Base-by-base conservation (phyloP, 805 yeast genomes). In the Maudiozyma bulderi region DNA sequence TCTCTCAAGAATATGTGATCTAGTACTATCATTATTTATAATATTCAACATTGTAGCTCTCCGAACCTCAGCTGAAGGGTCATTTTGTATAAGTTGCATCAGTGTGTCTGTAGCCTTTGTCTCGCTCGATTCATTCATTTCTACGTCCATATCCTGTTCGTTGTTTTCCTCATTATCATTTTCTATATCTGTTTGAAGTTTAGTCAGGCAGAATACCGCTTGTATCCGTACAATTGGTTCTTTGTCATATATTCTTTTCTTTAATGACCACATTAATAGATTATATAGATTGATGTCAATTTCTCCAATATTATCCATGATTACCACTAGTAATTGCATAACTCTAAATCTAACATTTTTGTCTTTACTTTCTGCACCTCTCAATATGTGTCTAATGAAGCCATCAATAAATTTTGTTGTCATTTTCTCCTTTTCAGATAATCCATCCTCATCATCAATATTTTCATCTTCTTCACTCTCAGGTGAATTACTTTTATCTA, bases 1-100 rank as follows among this genome's bases (percentile, higher is more conserved):
- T 50, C 97, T 75, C 59, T 84, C 93, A 35, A 89, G 68, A 1
- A 88, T 68, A 49, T 71, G 73, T 1, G 83, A 79, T 15, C 78
- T 68, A 0, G 89, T 82, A 1, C 58, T 54, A 3, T 66, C 57
- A 40, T 75, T 75, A 55, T 81, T 82, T 28, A 75, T 79, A 33
- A 91, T 63, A 60, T 88, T 86, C 42, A 84, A 68, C 58, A 89
- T 67, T 0, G 91, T 91, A 0, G 95, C 89, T 51, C 95, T 74
- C 55, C 98, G 75, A 1, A 90, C 96, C 53, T 93, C 98, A 0
- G 96, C 81, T 57, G 84, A 83, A 2, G 86, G 77, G 66, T 91
- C 99, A 59, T 83, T 78, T 57, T 80, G 83, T 56, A 87, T 71
- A 0, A 82, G 73, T n/a, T 64, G 63, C 46, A 76, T 57, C 35